A percentile compares a stretch with the other conserved stretches of the same genome.
Evolutionary conservation across 768 basidiomycete species (phyloP).

Genomic region (Tricholoma bakamatsutake): DNA sequence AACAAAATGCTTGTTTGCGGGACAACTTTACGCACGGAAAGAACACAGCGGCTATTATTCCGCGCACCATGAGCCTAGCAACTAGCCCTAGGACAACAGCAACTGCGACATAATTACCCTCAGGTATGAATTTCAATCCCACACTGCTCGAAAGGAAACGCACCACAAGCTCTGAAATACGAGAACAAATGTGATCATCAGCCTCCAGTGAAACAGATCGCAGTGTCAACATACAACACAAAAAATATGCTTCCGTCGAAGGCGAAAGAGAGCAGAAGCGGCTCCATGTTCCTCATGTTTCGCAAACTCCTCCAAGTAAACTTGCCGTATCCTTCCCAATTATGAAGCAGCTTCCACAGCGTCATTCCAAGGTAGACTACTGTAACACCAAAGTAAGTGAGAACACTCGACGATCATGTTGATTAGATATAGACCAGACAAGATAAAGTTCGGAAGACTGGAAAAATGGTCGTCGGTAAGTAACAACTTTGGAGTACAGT

Average conservation of each 20-base stretch:
- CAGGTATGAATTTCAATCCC: too few species aligned
- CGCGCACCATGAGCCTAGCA: too few species aligned
- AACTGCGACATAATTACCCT: too few species aligned
- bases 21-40: neutral
- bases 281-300: neutral
- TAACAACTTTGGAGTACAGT: neutral
- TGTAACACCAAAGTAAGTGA: neutral
- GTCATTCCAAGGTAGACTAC: conserved; percentile 1
- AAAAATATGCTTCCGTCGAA: neutral
- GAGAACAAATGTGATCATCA: neutral
- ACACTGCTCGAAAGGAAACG: neutral
- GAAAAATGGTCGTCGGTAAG: neutral
- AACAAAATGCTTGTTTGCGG: too few species aligned
- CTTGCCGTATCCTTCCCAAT: neutral
- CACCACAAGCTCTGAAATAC: neutral
- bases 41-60: neutral
- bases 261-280: neutral
- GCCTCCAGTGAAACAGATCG: neutral
- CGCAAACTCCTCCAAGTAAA: neutral
- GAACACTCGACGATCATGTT: too few species aligned
- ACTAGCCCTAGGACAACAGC: too few species aligned
- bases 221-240: neutral
- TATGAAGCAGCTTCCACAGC: neutral
- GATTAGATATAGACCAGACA: neutral
- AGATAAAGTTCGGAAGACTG: neutral